Conservation (phyloP, 2,329 filamentous ascomycete genomes). For the Arthrobotrys megalospora region DNA sequence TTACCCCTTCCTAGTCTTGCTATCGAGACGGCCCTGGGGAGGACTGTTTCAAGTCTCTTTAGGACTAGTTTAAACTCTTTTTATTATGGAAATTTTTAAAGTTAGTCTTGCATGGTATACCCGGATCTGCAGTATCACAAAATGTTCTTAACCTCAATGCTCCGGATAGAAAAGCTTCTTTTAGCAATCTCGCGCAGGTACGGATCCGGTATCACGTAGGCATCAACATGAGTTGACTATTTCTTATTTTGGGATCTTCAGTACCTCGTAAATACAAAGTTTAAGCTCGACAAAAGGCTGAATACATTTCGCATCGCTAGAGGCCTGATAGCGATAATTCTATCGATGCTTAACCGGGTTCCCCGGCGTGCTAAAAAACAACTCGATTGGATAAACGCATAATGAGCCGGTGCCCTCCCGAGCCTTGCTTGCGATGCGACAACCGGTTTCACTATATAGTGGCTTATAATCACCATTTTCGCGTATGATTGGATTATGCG, state of each 20-base stretch:
- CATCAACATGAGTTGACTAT: constrained; percentile 14
- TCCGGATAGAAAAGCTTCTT: constrained; percentile 50
- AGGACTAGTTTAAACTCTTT: constrained; percentile 16
- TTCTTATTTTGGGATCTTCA: constrained; percentile 24
- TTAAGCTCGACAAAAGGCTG: constrained; percentile 14
- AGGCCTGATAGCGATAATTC: not conserved
- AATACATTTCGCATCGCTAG: too few relatives aligned
- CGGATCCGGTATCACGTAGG: not conserved
- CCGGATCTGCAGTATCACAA: constrained; percentile 44
- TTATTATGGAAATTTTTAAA: constrained; percentile 30
- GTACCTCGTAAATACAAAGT: constrained; percentile 15
- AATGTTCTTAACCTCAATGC: constrained; percentile 40
- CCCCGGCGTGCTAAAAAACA: not conserved
- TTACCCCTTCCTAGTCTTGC: not conserved
- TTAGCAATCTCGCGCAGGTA: constrained; percentile 8
- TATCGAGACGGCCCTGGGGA: constrained; percentile 14
- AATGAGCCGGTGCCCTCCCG: not conserved
- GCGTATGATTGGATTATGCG: constrained; percentile 41
- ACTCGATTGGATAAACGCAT: not conserved
- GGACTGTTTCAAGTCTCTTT: constrained; percentile 38
- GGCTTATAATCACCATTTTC: constrained; percentile 15
- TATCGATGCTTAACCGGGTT: not conserved
- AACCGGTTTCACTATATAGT: constrained; percentile 29
- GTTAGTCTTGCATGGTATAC: constrained; percentile 31
- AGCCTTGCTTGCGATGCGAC: constrained; percentile 18